A percentile compares a stretch with the other conserved stretches of the same genome.
These are phyloP conservation scores for Pleurostoma richardsiae DNA, from an alignment of 2,329 filamentous ascomycete species.

Conservation along the genomic window DNA sequence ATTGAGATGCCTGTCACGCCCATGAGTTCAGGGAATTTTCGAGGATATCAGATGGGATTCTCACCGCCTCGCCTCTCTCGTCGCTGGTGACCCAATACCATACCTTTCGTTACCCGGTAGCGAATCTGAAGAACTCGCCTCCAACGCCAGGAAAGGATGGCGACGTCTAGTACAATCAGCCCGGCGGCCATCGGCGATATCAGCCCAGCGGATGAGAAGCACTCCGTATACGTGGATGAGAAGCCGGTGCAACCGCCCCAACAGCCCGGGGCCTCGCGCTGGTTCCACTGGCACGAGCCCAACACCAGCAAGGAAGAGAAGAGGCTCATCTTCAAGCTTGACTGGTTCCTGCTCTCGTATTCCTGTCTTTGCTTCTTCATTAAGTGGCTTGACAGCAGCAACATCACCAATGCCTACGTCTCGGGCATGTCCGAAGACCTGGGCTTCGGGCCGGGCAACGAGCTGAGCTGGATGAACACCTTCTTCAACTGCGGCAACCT, in stretches of 20 bases:
- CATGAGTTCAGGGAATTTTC: too few species aligned
- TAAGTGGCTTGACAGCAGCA: conserved; percentile 39
- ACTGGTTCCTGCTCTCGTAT: conserved; percentile 36
- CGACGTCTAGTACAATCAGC: too few species aligned
- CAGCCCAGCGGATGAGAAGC: background rate
- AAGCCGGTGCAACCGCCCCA: background rate
- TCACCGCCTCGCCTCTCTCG: too few species aligned
- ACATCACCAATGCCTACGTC: conserved; percentile 43
- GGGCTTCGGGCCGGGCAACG: conserved; percentile 30
- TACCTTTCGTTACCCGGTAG: too few species aligned
- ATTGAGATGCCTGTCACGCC: background rate
- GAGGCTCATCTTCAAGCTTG: conserved; percentile 41
- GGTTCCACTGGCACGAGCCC: conserved; percentile 37
- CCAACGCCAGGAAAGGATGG: too few species aligned
- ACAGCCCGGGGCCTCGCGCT: conserved; percentile 7
- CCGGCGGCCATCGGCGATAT: background rate
- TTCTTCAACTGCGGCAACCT: conserved; percentile 42
- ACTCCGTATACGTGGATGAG: background rate
- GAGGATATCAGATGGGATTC: too few species aligned
- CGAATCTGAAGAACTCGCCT: too few species aligned
- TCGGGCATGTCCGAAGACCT: conserved; percentile 43
- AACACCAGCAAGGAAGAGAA: conserved; percentile 34
- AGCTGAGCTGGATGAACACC: conserved; percentile 39
- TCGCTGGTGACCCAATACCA: too few species aligned
- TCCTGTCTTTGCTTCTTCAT: conserved; percentile 41